Evolutionary conservation across 768 basidiomycete species (phyloP).

Genomic region (Leccinum fibrillosum): DNA sequence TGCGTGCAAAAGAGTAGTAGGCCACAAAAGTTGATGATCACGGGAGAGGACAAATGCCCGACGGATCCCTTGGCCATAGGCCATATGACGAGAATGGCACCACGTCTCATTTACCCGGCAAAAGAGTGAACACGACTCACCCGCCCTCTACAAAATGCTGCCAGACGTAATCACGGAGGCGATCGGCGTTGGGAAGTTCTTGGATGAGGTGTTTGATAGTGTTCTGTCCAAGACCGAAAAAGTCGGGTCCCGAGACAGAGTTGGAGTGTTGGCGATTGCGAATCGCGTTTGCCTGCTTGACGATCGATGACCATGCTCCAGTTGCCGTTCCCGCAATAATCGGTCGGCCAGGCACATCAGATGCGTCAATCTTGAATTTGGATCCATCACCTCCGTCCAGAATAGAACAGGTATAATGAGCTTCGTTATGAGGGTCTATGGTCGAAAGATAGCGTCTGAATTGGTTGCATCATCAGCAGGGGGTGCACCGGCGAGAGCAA

Average conservation of each 20-base stretch:
- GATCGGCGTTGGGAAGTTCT: conserved; percentile 70
- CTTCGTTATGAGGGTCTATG: conserved; percentile 59
- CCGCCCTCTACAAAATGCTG: conserved; percentile 84
- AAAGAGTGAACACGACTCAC: conserved; percentile 43
- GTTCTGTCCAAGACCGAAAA: conserved; percentile 84
- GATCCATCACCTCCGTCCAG: conserved; percentile 83
- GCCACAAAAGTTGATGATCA: conserved; percentile 18
- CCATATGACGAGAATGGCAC: conserved; percentile 3
- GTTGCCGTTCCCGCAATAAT: conserved; percentile 86
- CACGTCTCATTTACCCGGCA: conserved; percentile 9
- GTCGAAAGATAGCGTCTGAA: conserved; percentile 77
- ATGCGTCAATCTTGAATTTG: conserved; percentile 79
- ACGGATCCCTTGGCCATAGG: conserved; percentile 6
- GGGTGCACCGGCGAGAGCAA: neutral
- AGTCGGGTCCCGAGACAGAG: conserved; percentile 85
- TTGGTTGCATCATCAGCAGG: neutral
- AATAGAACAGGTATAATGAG: conserved; percentile 80
- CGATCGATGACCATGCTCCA: conserved; percentile 82
- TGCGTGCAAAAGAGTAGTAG: conserved; percentile 16
- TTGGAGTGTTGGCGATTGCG: conserved; percentile 82
- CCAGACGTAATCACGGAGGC: conserved; percentile 80
- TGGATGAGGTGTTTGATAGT: conserved; percentile 91
- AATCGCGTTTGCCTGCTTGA: conserved; percentile 77
- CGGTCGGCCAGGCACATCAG: conserved; percentile 66
- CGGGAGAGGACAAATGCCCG: conserved; percentile 6